Evolutionary conservation across 495 filamentous ascomycete genomes (phyloP).

Genomic region (Hyaloscypha finlandica): DNA sequence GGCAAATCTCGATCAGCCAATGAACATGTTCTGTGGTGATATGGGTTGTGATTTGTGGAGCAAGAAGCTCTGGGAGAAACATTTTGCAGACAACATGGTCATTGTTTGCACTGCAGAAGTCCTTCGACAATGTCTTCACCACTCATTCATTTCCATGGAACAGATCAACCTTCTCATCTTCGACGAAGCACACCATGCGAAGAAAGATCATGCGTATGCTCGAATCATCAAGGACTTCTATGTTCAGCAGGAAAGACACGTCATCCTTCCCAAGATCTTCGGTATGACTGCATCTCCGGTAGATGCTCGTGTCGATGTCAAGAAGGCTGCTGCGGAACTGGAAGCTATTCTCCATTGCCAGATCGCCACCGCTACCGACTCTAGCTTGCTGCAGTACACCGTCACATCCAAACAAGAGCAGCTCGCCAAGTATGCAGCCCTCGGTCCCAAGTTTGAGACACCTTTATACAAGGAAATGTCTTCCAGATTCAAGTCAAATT

Average conservation of each 20-base stretch:
- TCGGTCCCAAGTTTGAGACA: constrained; percentile 60
- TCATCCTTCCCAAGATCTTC: constrained; percentile 74
- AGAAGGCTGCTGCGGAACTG: constrained; percentile 72
- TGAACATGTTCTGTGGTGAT: constrained; percentile 77
- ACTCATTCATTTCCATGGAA: constrained; percentile 78
- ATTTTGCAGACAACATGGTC: constrained; percentile 73
- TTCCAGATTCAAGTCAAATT: constrained; percentile 55
- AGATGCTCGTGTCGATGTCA: constrained; percentile 75
- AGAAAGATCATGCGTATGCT: constrained; percentile 92
- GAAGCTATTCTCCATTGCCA: constrained; percentile 76
- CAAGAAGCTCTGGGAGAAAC: constrained; percentile 67
- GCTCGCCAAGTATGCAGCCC: constrained; percentile 56
- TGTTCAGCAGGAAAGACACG: constrained; percentile 41
- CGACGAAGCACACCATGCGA: constrained; percentile 96
- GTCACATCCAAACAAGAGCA: constrained; percentile 59
- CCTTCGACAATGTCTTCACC: constrained; percentile 73
- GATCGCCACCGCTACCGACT: constrained; percentile 80
- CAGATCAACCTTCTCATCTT: constrained; percentile 92
- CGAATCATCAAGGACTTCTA: constrained; percentile 92
- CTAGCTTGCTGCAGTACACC: constrained; percentile 58
- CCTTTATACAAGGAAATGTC: constrained; percentile 60
- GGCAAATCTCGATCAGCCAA: constrained; percentile 78
- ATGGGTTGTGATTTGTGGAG: constrained; percentile 69
- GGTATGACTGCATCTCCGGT: constrained; percentile 98
- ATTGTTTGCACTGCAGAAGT: constrained; percentile 95